Base-by-base conservation (phyloP, 192 early-diverging fungal genomes). In the Entomortierella lignicola region DNA sequence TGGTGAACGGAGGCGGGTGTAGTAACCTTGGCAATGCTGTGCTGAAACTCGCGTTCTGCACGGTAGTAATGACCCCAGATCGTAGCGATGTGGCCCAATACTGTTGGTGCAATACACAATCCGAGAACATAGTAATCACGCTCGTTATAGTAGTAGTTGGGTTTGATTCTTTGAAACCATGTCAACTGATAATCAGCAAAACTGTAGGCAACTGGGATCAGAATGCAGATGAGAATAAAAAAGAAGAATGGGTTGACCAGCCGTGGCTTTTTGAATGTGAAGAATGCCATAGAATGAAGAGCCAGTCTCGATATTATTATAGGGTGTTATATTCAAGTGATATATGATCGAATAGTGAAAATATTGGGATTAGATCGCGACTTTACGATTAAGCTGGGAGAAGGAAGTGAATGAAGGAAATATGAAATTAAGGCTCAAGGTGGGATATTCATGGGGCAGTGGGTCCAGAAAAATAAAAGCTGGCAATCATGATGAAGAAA, bases 31-130 rank as follows among this genome's bases (percentile, higher is more conserved):
- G 75, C 75, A 31, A 79, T 79, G 51, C 67, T 70, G 67, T 79
- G 75, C 52, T 79, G 75, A 52, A 79, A 79, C 60, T 79, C 75
- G 25, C 75, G 75, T 25, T 79, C 75, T 4, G 75, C 75, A 2
- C 75, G 66, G 67, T 65, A 79, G 57, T 79, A 79, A 20, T 79
- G 75, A 27, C 75, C 75, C 75, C 75, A 79, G 52, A 70, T 79
- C 4, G 75, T 79, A 56, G 56, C 66, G 17, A 79, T 47, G 42
- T 79, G 75, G 3, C 75, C 75, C 0, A 79, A 42, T 17, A 69
- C 57, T 4, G 75, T 55, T 10, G 75, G 75, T 0, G 67, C 62
- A 48, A 79, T 66, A 25, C 75, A 79, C 25, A 52, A 26, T 30
- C 61, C 66, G 34, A 79, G 34, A 21, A 79, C 48, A 30, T 79